phyloP scores from a whole-genome alignment of 1,284 basidiomycete genomes.

The Cystobasidium slooffiae region DNA sequence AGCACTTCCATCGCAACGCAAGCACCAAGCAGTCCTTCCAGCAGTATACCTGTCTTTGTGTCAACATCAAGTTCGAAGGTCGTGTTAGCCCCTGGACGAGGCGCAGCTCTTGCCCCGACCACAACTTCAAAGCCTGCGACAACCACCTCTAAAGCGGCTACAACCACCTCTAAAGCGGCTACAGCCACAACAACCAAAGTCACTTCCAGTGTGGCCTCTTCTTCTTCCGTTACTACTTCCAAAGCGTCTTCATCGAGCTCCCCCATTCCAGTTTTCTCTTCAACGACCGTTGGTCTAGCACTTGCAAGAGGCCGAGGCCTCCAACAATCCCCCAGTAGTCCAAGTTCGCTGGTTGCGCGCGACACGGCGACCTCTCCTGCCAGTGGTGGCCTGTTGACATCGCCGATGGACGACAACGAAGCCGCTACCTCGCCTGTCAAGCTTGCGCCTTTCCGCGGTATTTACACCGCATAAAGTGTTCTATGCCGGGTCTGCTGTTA shows the following conservation, averaged over 20 bases:
- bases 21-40: too few species aligned
- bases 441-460: too few species aligned
- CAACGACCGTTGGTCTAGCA: constrained; percentile 8
- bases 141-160: too few species aligned
- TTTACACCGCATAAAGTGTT: too few species aligned
- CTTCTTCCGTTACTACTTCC: background rate
- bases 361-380: background rate
- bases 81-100: constrained; percentile 9
- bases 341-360: background rate
- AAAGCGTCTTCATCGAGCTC: background rate
- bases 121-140: constrained; percentile 3
- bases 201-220: too few species aligned
- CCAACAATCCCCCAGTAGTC: background rate
- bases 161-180: too few species aligned
- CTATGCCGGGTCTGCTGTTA: too few species aligned
- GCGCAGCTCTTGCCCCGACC: background rate
- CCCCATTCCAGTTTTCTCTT: background rate
- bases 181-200: too few species aligned
- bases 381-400: background rate
- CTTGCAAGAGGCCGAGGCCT: background rate
- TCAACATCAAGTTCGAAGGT: background rate
- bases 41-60: background rate
- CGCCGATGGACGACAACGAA: background rate
- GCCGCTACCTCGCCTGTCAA: too few species aligned
- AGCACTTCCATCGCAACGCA: too few species aligned